Evolutionary conservation across 805 yeast genomes (phyloP).

Genomic region (Limtongia smithiae): DNA sequence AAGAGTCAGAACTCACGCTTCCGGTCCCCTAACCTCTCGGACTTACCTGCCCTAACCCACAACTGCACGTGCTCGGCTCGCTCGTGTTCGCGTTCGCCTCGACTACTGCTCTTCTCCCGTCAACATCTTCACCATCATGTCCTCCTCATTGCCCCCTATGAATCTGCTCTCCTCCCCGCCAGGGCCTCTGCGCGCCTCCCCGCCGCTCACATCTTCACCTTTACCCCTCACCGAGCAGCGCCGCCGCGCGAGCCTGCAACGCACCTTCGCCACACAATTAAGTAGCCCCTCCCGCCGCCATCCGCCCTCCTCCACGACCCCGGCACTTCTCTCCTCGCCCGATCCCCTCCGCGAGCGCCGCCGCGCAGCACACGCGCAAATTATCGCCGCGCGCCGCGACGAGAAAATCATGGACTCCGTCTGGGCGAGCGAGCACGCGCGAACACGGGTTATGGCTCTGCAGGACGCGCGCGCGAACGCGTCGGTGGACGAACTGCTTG

Average conservation of each 20-base stretch:
- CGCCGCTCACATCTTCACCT: conserved; percentile 4
- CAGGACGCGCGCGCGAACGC: neutral
- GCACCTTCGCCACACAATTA: conserved; percentile 13
- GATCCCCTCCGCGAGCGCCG: conserved; percentile 19
- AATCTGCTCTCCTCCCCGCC: neutral
- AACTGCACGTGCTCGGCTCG: too few species aligned
- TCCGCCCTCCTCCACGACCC: neutral
- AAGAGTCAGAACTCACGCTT: neutral
- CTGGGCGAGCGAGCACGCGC: neutral
- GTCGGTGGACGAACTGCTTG: conserved; percentile 1
- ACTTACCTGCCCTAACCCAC: too few species aligned
- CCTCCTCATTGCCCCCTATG: neutral
- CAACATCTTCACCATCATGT: neutral
- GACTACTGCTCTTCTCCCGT: conserved; percentile 1
- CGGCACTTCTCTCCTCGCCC: neutral
- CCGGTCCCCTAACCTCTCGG: too few species aligned
- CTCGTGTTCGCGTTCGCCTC: too few species aligned
- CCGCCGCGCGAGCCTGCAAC: conserved; percentile 12
- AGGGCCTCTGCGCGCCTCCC: neutral
- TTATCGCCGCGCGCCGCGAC: conserved; percentile 8
- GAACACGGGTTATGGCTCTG: neutral
- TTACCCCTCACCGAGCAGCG: neutral
- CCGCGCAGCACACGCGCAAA: conserved; percentile 3
- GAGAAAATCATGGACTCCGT: neutral
- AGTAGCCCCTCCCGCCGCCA: neutral